Percentiles rank a stretch among this genome's conserved stretches.
Evolutionary conservation across 2,329 filamentous ascomycete genomes (phyloP).

Genomic region (Xylaria polymorpha): DNA sequence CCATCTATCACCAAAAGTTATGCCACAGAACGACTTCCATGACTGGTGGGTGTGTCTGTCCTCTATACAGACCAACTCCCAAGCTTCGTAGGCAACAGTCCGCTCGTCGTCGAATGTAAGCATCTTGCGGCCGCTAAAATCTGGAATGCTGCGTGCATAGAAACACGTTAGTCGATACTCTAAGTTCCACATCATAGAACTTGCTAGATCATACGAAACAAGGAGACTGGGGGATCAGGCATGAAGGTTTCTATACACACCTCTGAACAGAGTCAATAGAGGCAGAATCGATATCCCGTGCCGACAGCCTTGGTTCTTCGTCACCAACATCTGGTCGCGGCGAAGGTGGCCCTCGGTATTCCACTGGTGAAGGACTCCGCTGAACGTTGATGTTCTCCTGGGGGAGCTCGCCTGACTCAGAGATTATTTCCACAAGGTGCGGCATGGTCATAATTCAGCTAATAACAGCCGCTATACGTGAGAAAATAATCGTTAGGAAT

Average conservation of each 20-base stretch:
- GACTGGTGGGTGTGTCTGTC: constrained; percentile 13
- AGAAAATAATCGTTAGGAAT: background rate
- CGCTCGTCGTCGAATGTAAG: constrained; percentile 24
- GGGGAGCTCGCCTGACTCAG: background rate
- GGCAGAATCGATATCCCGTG: constrained; percentile 25
- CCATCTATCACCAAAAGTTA: constrained; percentile 36
- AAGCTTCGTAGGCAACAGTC: constrained; percentile 33
- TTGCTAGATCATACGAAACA: background rate
- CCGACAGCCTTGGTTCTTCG: background rate
- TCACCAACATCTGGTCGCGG: constrained; percentile 4
- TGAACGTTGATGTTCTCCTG: background rate
- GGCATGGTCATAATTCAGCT: constrained; percentile 11
- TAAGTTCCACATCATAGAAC: background rate
- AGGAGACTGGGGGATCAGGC: background rate
- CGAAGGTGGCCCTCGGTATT: background rate
- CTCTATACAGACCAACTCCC: constrained; percentile 24
- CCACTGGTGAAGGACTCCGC: background rate
- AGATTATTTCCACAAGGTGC: background rate
- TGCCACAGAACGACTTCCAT: constrained; percentile 38
- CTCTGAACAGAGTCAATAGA: constrained; percentile 25
- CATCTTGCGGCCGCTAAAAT: constrained; percentile 14
- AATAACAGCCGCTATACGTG: background rate
- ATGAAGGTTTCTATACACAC: background rate
- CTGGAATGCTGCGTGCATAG: constrained; percentile 15
- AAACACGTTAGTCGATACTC: background rate